These are phyloP conservation scores for Melocanna baccifera DNA, from an alignment of 176 grass and related monocot species.

Conservation along the genomic window DNA sequence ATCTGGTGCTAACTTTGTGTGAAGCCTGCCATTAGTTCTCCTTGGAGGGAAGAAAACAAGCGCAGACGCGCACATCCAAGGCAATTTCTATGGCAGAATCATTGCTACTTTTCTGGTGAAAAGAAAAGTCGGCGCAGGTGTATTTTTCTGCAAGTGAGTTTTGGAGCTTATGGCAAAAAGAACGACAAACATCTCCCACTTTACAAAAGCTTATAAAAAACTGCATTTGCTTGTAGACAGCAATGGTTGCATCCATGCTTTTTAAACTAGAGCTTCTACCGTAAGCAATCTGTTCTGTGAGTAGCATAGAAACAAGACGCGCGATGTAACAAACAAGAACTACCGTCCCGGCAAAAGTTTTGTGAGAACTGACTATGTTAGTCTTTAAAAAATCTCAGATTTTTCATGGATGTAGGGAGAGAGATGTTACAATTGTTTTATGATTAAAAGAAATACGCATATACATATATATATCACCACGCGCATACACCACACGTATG, in stretches of 20 bases:
- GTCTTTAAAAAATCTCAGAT: neutral
- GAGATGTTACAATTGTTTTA: too few relatives aligned
- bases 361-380: neutral
- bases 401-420: neutral
- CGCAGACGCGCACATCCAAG: conserved; percentile 37
- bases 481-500: too few relatives aligned
- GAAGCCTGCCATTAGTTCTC: neutral
- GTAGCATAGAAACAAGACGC: neutral
- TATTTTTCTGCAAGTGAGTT: neutral
- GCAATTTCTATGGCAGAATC: conserved; percentile 37
- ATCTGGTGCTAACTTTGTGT: neutral
- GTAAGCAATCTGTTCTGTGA: too few relatives aligned
- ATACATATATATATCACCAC: too few relatives aligned
- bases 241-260: neutral
- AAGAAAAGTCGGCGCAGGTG: conserved; percentile 14
- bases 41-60: conserved; percentile 22
- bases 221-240: neutral
- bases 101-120: conserved; percentile 22
- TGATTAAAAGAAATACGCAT: too few relatives aligned
- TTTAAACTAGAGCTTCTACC: neutral
- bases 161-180: neutral
- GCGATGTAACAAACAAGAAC: neutral
- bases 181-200: neutral
- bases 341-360: neutral
- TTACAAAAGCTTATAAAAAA: neutral